phyloP scores from a whole-genome alignment of 2,329 filamentous ascomycete genomes.

The Ophioceras dolichostomum region DNA sequence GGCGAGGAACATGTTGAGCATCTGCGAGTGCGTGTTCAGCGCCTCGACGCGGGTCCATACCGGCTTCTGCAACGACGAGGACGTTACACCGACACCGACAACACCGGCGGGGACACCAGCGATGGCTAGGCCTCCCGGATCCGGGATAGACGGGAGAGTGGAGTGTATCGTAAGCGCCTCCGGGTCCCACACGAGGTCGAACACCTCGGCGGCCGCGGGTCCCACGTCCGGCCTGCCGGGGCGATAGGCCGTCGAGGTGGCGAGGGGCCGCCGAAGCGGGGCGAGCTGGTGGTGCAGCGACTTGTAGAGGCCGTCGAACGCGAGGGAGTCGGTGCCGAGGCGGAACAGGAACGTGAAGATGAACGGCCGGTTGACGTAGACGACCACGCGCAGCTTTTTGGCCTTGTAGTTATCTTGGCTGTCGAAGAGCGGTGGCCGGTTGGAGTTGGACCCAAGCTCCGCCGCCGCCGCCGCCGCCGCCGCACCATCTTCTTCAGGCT shows the following conservation, averaged over 20 bases:
- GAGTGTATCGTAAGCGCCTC: constrained; percentile 42
- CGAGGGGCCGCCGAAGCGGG: constrained; percentile 43
- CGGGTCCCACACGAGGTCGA: constrained; percentile 53
- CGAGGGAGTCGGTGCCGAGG: constrained; percentile 44
- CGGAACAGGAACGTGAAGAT: constrained; percentile 67
- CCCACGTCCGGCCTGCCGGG: constrained; percentile 32
- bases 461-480: constrained; percentile 6
- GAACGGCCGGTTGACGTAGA: constrained; percentile 65
- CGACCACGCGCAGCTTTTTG: constrained; percentile 51
- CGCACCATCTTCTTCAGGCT: constrained; percentile 16
- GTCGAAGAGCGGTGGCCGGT: constrained; percentile 20
- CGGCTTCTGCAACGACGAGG: constrained; percentile 10
- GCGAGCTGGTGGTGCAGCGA: constrained; percentile 48
- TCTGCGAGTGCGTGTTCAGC: constrained; percentile 50
- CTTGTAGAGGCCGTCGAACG: constrained; percentile 42
- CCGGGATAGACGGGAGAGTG: constrained; percentile 55
- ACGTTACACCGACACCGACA: no score
- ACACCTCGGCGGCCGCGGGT: constrained; percentile 14
- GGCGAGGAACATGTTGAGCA: constrained; percentile 42
- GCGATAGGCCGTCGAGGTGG: constrained; percentile 43
- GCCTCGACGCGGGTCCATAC: constrained; percentile 51
- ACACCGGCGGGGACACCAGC: no score
- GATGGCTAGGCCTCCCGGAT: constrained; percentile 18
- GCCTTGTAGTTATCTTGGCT: constrained; percentile 41
- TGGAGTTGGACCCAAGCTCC: constrained; percentile 8